Conservation (phyloP, 2,329 filamentous ascomycete species). For the Byssoonygena ceratinophila region DNA sequence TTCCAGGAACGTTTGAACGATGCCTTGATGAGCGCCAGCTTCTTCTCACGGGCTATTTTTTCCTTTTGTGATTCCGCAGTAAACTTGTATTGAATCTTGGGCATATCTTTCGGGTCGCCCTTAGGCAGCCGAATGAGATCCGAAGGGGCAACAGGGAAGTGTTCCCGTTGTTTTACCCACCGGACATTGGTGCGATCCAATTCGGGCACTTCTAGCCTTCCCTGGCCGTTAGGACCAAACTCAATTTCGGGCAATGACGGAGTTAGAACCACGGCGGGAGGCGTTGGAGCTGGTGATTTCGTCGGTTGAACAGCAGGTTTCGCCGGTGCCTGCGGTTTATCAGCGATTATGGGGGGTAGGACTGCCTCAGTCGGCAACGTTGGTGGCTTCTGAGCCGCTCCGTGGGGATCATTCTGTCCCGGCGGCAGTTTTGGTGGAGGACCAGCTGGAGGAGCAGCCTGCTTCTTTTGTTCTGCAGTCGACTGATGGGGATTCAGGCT, state of each 20-base stretch:
- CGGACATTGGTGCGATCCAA: conserved; percentile 39
- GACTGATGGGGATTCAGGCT: conserved; percentile 13
- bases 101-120: conserved; percentile 20
- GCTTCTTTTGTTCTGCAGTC: conserved; percentile 4
- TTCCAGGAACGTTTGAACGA: conserved; percentile 49
- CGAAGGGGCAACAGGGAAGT: conserved; percentile 62
- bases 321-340: neutral
- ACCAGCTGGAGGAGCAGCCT: conserved; percentile 9
- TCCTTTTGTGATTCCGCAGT: conserved; percentile 19
- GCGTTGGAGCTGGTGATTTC: neutral
- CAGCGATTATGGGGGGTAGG: neutral
- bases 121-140: conserved; percentile 58
- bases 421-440: conserved; percentile 6
- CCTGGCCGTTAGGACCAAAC: conserved; percentile 27
- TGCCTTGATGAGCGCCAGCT: conserved; percentile 40
- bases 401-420: neutral
- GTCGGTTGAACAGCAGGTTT: neutral
- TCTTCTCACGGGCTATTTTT: conserved; percentile 31
- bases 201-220: conserved; percentile 26
- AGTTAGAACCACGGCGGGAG: neutral
- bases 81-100: conserved; percentile 25
- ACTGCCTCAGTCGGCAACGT: neutral
- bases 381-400: neutral
- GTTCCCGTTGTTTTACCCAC: conserved; percentile 64
- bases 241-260: conserved; percentile 17